A percentile compares a stretch with the other conserved stretches of the same genome.
phyloP scores from a whole-genome alignment of 1,284 basidiomycete species.

The Filobasidium uniguttulatum region DNA sequence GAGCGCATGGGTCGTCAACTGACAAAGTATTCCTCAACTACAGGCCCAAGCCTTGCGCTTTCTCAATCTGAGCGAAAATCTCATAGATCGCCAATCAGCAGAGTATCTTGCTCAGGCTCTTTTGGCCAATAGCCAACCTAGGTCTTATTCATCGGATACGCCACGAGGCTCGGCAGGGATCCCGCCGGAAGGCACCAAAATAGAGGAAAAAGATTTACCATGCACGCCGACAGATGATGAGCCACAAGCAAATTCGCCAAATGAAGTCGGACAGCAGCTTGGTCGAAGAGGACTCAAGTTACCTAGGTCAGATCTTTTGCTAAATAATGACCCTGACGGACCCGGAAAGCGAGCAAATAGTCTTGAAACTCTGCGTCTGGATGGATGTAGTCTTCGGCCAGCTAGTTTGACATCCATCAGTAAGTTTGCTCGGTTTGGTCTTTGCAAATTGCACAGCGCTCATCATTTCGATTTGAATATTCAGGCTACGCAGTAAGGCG shows the following conservation, averaged over 20 bases:
- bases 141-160: too few species aligned
- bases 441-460: neutral
- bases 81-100: slow-evolving; percentile 65
- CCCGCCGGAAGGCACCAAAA: too few species aligned
- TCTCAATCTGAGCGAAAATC: slow-evolving; percentile 77
- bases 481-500: slow-evolving; percentile 53
- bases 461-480: neutral
- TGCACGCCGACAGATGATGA: slow-evolving; percentile 4
- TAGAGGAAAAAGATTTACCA: neutral
- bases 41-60: slow-evolving; percentile 64
- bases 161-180: too few species aligned
- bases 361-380: slow-evolving; percentile 62
- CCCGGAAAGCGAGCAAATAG: slow-evolving; percentile 15
- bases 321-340: too few species aligned
- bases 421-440: too few species aligned
- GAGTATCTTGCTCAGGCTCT: slow-evolving; percentile 64
- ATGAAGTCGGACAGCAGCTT: slow-evolving; percentile 18
- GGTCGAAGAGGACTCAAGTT: neutral
- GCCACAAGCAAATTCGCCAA: slow-evolving; percentile 14
- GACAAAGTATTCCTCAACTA: slow-evolving; percentile 2
- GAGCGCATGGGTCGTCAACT: neutral
- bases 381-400: slow-evolving; percentile 63
- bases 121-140: slow-evolving; percentile 20
- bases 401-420: slow-evolving; percentile 61
- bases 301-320: slow-evolving; percentile 14